Base-by-base conservation (phyloP, 2,329 filamentous ascomycete genomes). In the Colletotrichum orbiculare region DNA sequence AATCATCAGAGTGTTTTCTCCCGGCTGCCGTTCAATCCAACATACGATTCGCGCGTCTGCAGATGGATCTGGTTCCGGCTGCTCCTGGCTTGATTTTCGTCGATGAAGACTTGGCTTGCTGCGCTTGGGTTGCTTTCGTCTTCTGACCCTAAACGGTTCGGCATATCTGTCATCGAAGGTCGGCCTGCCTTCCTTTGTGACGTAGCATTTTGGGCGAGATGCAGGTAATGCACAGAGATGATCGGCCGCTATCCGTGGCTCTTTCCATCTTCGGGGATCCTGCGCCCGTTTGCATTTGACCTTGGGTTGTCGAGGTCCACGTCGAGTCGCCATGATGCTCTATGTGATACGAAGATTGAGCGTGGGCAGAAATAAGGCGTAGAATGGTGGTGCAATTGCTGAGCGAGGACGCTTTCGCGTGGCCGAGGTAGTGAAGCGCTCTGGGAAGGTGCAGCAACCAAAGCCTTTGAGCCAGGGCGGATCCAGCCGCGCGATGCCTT, bases 211-310 rank as follows among this genome's bases (percentile, higher is more conserved):
- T 7, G 25, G 34, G 8, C 43, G 25, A 34, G 60, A 15, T 25
- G 55, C 25, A 6, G 55, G 50, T 42, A 34, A 39, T 6, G 9
- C 11, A 37, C 34, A 37, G n/a, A 67, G 48, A 13, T 66, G 25
- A 42, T 67, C 65, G 12, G 46, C n/a, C 12, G 42, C 45, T 33
- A 67, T 37, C 13, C 48, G 61, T n/a, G 65, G 65, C n/a, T 67
- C 65, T 45, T 45, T 57, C 61, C 61, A 67, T 25, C 25, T 5
- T 25, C 25, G 25, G 25, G 25, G 25, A 25, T 25, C 4, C 25
- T 25, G 25, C 25, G 25, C 25, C 25, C 25, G 25, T 5, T 25
- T 25, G 25, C 25, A 25, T 25, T 25, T 25, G 25, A 5, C 25
- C 25, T 25, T 25, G 3, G 25, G 25, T 5, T 25, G 25, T 25